Evolutionary conservation across 306 rosid genomes (phyloP).

Genomic region (Pyrus pyrifolia): DNA sequence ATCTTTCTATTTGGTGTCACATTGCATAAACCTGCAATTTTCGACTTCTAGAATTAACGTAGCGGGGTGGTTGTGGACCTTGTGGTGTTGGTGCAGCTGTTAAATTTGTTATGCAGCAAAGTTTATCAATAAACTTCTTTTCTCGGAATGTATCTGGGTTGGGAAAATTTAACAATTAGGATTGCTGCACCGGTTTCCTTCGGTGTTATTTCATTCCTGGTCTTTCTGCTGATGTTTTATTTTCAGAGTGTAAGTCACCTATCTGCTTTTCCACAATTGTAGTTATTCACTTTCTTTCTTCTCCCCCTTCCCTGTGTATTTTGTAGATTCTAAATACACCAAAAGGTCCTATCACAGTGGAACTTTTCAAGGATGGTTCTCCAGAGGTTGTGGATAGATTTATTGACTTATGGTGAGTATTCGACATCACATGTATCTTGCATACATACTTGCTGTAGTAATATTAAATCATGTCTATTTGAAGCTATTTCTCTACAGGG

Average conservation of each 20-base stretch:
- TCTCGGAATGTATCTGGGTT: background rate
- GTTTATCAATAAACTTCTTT: background rate
- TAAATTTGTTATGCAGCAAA: background rate
- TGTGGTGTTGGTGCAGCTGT: background rate
- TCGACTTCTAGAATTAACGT: background rate
- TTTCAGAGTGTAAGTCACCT: background rate
- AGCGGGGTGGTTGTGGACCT: background rate
- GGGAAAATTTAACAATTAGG: background rate
- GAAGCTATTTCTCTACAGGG: background rate
- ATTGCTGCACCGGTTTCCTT: background rate
- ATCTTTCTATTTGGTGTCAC: background rate
- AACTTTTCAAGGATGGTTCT: conserved; percentile 77
- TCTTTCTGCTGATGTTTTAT: background rate
- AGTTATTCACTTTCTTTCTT: background rate
- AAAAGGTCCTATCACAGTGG: conserved; percentile 65
- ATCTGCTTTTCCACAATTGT: background rate
- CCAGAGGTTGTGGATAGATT: conserved; percentile 98
- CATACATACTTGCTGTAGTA: background rate
- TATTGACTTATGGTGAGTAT: conserved; percentile 89
- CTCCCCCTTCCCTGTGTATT: background rate
- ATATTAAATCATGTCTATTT: background rate
- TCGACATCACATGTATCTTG: background rate
- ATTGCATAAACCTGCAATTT: too few species aligned
- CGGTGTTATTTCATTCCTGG: background rate
- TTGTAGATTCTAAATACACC: conserved; percentile 73